Evolutionary conservation across 106 monocot genomes (phyloP).

Genomic region (Platanthera zijinensis): DNA sequence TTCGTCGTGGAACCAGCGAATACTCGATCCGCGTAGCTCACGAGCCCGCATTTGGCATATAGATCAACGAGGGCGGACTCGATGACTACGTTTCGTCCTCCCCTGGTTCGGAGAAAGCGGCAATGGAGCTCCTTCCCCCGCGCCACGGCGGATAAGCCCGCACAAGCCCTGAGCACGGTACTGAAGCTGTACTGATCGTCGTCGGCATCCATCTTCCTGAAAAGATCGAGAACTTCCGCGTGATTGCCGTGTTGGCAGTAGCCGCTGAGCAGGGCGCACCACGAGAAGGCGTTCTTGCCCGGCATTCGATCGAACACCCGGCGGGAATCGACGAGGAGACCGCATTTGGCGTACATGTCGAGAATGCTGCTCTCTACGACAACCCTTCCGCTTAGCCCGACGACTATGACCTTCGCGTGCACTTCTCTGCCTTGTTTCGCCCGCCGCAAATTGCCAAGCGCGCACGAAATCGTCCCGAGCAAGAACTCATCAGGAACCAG

Average conservation of each 20-base stretch:
- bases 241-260: slow-evolving; percentile 65
- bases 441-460: slow-evolving; percentile 57
- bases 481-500: slow-evolving; percentile 44
- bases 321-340: slow-evolving; percentile 34
- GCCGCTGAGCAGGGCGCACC: slow-evolving; percentile 80
- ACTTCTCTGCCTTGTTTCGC: slow-evolving; percentile 56
- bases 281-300: slow-evolving; percentile 59
- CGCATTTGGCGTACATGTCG: slow-evolving; percentile 89
- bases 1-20: slow-evolving; percentile 29
- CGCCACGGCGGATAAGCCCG: slow-evolving; percentile 43
- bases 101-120: slow-evolving; percentile 42
- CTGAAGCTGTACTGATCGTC: slow-evolving; percentile 56
- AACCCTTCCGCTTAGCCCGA: slow-evolving; percentile 52
- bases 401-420: slow-evolving; percentile 45
- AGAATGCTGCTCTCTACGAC: slow-evolving; percentile 68
- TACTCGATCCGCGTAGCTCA: slow-evolving; percentile 46
- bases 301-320: slow-evolving; percentile 70
- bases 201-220: slow-evolving; percentile 53
- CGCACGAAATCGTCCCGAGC: slow-evolving; percentile 55
- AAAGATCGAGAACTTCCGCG: slow-evolving; percentile 39
- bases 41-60: slow-evolving; percentile 73
- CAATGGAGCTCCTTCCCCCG: slow-evolving; percentile 71
- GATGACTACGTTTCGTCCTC: slow-evolving; percentile 43
- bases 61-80: slow-evolving; percentile 84
- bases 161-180: slow-evolving; percentile 76